Percentiles rank a stretch among this genome's conserved stretches.
Evolutionary conservation across 1,139 yeast genomes (phyloP).

Genomic region (Pichia inconspicua): DNA sequence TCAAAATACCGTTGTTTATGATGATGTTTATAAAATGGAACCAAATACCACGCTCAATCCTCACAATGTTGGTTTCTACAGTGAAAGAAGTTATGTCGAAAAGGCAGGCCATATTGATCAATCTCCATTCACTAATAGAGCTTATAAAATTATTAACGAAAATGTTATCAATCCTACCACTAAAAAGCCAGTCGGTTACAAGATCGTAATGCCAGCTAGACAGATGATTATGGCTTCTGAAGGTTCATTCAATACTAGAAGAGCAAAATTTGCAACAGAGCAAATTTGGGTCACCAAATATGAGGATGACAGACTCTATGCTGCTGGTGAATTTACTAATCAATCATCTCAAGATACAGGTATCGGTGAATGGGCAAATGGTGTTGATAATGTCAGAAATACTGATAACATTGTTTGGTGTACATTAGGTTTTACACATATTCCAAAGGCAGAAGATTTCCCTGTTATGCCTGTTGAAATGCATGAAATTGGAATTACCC

Average conservation of each 20-base stretch:
- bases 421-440: constrained; percentile 78
- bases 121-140: constrained; percentile 68
- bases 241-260: constrained; percentile 52
- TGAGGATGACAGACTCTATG: constrained; percentile 58
- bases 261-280: constrained; percentile 68
- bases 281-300: constrained; percentile 74
- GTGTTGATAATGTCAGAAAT: constrained; percentile 66
- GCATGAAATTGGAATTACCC: constrained; percentile 58
- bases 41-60: constrained; percentile 52
- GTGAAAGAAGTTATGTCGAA: constrained; percentile 59
- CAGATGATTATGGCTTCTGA: constrained; percentile 65
- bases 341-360: constrained; percentile 62
- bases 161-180: constrained; percentile 68
- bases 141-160: constrained; percentile 75
- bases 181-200: constrained; percentile 75
- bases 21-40: constrained; percentile 65
- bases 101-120: constrained; percentile 69
- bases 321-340: constrained; percentile 76
- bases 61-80: constrained; percentile 66
- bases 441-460: constrained; percentile 86
- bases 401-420: constrained; percentile 83
- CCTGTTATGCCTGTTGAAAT: constrained; percentile 90
- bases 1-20: constrained; percentile 67
- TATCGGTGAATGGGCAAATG: constrained; percentile 52
- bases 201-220: constrained; percentile 69